Base-by-base conservation (phyloP, 2,329 filamentous ascomycete genomes). In the Diplodia mutila region DNA sequence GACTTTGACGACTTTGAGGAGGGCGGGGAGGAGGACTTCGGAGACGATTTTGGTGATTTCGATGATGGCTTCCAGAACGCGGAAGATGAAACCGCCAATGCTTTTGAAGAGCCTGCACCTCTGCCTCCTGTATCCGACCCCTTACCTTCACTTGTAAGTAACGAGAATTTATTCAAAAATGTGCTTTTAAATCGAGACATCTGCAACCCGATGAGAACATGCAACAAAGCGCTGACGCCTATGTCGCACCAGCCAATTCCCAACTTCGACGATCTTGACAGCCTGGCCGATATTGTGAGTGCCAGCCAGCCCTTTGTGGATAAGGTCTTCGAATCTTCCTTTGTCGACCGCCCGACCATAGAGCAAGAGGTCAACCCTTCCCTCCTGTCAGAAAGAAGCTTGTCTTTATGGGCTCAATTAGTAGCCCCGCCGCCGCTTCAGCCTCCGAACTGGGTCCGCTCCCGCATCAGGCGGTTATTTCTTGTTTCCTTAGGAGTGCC, bases 361-460 rank as follows among this genome's bases (percentile, higher is more conserved):
- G 71, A 68, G 34, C 75, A 65, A 84, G 86, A 69, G 61, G 95
- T 51, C 27, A 61, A 63, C 27, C 66, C 66, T 0, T 67, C 57
- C 18, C 59, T 97, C 79, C 88, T 92, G 66, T 96, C 92, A 49
- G 90, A 93, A 64, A 89, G 94, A 68, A 96, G 92, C 69, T 89
- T 92, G 67, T 97, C 95, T 0, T 85, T 99, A 39, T 99, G 95
- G 95, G 93, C 94, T 49, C 95, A 99, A 81, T 88, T 99, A 4
- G 93, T 97, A 34, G 94, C 94, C 2, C 94, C 95, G 23, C 95
- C 95, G 1, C 94, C 95, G 2, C 87, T 99, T 46, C 93, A 97
- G 74, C 95, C 95, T 6, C 94, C 95, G 0, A 95, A 99, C 79
- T 99, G 95, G 95, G 96, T 97, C 68, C 92, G 95, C 71, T 97